phyloP scores from a whole-genome alignment of 768 basidiomycete species.

The Lactarius hatsudake region DNA sequence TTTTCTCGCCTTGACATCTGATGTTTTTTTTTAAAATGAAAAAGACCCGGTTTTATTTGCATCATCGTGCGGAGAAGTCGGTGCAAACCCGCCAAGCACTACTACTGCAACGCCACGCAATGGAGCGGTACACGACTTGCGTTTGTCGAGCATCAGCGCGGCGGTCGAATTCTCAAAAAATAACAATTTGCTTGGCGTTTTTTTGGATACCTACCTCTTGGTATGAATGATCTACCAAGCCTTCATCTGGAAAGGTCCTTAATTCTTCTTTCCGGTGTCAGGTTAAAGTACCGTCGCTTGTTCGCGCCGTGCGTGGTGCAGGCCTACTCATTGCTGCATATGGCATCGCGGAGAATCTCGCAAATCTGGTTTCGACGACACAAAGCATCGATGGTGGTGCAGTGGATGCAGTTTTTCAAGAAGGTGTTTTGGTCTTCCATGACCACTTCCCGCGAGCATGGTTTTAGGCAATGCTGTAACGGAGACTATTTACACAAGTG shows the following conservation, averaged over 20 bases:
- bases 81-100: slow-evolving; percentile 38
- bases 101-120: slow-evolving; percentile 35
- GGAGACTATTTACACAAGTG: slow-evolving; percentile 20
- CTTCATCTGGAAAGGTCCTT: slow-evolving; percentile 4
- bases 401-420: slow-evolving; percentile 67
- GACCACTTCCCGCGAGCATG: slow-evolving; percentile 66
- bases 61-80: slow-evolving; percentile 74
- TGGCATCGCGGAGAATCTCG: slow-evolving; percentile 50
- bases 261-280: slow-evolving; percentile 33
- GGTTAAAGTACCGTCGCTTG: slow-evolving; percentile 86
- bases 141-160: slow-evolving; percentile 72
- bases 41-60: slow-evolving; percentile 95
- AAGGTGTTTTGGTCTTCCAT: slow-evolving; percentile 64
- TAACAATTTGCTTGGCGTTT: slow-evolving; percentile 91
- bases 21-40: slow-evolving; percentile 11
- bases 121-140: slow-evolving; percentile 45
- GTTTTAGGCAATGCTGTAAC: slow-evolving; percentile 30
- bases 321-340: slow-evolving; percentile 86
- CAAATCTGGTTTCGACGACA: slow-evolving; percentile 35
- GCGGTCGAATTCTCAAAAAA: slow-evolving; percentile 91
- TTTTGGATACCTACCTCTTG: slow-evolving; percentile 83
- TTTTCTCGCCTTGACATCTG: slow-evolving; percentile 1
- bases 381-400: slow-evolving; percentile 44
- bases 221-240: slow-evolving; percentile 44
- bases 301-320: slow-evolving; percentile 83